These are phyloP conservation scores for Triticum dicoccoides DNA, from an alignment of 176 grass and related monocot species.

Conservation along the genomic window DNA sequence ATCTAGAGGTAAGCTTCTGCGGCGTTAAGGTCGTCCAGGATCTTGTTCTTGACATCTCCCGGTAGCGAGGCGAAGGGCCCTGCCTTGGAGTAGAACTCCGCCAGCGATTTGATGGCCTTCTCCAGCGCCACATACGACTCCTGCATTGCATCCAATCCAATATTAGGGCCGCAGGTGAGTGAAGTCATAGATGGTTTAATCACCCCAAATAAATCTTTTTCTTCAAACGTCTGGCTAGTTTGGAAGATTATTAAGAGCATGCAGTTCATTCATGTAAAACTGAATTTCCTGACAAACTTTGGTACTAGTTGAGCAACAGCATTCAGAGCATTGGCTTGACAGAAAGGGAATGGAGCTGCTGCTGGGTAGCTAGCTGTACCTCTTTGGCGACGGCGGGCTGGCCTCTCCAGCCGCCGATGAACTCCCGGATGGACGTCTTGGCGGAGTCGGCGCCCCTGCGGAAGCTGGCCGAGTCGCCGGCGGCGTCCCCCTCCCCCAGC, in stretches of 20 bases:
- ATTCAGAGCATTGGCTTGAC: neutral
- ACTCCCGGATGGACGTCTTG: conserved; percentile 82
- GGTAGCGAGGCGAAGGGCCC: conserved; percentile 68
- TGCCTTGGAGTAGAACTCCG: conserved; percentile 85
- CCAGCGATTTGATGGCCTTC: conserved; percentile 72
- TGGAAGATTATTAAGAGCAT: too few species aligned
- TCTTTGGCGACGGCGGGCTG: conserved; percentile 58
- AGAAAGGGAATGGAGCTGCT: neutral
- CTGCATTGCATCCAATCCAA: conserved; percentile 25
- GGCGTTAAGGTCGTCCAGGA: conserved; percentile 67
- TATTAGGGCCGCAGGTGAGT: neutral
- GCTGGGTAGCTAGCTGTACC: conserved; percentile 14
- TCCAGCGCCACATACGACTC: conserved; percentile 82
- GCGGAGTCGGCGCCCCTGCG: conserved; percentile 75
- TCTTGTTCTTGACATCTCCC: conserved; percentile 55
- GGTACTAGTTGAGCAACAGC: neutral
- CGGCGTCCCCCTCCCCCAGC: conserved; percentile 49
- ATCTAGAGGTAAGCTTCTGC: conserved; percentile 64
- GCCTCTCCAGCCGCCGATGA: conserved; percentile 71
- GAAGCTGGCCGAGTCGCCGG: conserved; percentile 65
- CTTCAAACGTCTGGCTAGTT: too few species aligned
- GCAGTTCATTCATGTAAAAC: neutral
- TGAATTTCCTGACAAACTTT: neutral
- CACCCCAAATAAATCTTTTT: neutral
- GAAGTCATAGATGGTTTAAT: neutral